Evolutionary conservation across 805 yeast genomes (phyloP).

Genomic region (Lipomyces spencermartinsiae): DNA sequence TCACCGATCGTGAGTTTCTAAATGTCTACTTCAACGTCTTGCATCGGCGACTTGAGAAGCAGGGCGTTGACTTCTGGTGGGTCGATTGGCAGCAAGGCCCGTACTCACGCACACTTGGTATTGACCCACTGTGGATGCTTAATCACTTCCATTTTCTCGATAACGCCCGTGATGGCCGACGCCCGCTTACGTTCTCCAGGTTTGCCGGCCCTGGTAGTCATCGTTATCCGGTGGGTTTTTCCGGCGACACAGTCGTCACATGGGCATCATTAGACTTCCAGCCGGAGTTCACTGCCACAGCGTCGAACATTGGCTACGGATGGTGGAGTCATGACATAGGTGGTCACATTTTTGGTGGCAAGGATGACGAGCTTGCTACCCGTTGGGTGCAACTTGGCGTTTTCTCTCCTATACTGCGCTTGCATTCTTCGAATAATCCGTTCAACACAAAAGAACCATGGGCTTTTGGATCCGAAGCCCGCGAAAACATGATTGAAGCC

Average conservation of each 20-base stretch:
- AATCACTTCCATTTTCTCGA: constrained; percentile 9
- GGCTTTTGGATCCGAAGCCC: constrained; percentile 6
- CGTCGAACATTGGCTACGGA: constrained; percentile 8
- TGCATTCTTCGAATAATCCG: constrained; percentile 8
- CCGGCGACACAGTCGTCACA: constrained; percentile 11
- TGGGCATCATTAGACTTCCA: constrained; percentile 7
- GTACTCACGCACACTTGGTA: constrained; percentile 1
- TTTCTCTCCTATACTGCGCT: constrained; percentile 4
- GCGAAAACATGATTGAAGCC: constrained; percentile 6
- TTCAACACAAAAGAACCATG: constrained; percentile 11
- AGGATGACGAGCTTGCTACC: constrained; percentile 10
- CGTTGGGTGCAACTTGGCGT: constrained; percentile 12
- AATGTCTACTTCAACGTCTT: constrained; percentile 4
- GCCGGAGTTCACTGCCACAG: constrained; percentile 8
- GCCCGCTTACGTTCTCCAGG: constrained; percentile 3
- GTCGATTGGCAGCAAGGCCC: constrained; percentile 7
- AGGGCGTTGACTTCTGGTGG: constrained; percentile 11
- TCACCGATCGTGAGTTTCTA: constrained; percentile 3
- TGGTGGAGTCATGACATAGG: constrained; percentile 11
- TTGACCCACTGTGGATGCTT: constrained; percentile 9
- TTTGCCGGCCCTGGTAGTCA: constrained; percentile 9
- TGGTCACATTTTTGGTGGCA: constrained; percentile 8
- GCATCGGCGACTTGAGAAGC: constrained; percentile 9
- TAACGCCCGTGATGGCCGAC: constrained; percentile 3
- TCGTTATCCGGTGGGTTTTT: constrained; percentile 7